Percentiles rank a stretch among this genome's conserved stretches.
Conservation (phyloP, 2,329 filamentous ascomycete genomes). For the Aspergillus spinulosporus region DNA sequence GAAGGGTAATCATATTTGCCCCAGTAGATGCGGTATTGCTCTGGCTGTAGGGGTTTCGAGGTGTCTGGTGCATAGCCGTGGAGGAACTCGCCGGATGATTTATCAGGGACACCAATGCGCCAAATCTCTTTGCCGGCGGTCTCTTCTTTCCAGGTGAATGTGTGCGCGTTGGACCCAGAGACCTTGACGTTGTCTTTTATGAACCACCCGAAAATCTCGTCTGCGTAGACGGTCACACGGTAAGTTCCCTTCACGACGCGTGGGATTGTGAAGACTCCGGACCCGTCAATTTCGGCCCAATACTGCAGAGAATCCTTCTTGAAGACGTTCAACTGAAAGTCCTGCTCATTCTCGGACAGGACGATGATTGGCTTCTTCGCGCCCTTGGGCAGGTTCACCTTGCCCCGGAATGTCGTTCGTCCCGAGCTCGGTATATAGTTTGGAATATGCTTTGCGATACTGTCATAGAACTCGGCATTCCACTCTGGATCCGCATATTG, state of each 20-base stretch:
- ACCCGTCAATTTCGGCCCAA: conserved; percentile 55
- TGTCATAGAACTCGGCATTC: conserved; percentile 64
- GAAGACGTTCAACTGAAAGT: conserved; percentile 61
- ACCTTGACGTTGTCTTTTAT: conserved; percentile 54
- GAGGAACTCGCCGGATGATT: conserved; percentile 60
- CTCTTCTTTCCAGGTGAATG: conserved; percentile 54
- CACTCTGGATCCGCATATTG: conserved; percentile 54
- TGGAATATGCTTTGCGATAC: conserved; percentile 59
- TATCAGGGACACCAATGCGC: conserved; percentile 63
- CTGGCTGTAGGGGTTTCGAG: conserved; percentile 53
- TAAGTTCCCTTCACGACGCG: conserved; percentile 60
- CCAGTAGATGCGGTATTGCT: conserved; percentile 64
- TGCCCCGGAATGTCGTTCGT: conserved; percentile 54
- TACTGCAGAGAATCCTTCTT: conserved; percentile 61
- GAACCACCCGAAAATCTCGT: conserved; percentile 62
- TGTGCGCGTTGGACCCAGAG: conserved; percentile 42
- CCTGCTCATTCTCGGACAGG: conserved; percentile 52
- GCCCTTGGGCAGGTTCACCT: conserved; percentile 53
- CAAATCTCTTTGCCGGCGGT: conserved; percentile 60
- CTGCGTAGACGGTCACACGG: conserved; percentile 63
- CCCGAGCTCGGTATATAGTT: conserved; percentile 58
- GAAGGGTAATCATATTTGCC: conserved; percentile 58
- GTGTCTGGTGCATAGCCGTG: conserved; percentile 57
- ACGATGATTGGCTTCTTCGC: conserved; percentile 58
- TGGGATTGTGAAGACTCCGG: conserved; percentile 54